Conservation (phyloP, 257 asterid genomes). For the Primulina tabacum region DNA sequence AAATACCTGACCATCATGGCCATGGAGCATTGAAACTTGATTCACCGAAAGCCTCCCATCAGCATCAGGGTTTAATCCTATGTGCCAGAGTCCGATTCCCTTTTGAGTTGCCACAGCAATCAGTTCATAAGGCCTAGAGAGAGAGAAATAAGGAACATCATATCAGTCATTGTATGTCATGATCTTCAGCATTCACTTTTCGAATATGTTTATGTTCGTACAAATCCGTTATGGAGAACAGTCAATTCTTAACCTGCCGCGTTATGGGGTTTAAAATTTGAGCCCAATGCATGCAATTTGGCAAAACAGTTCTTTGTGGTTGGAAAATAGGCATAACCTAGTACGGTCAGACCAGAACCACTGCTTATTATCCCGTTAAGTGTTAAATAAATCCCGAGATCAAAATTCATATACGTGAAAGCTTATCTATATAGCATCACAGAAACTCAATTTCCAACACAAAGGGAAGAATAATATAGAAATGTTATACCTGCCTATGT, state of each 20-base stretch:
- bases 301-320: not conserved
- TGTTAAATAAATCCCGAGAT: not conserved
- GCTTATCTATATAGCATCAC: not conserved
- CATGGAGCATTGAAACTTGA: conserved; percentile 62
- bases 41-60: conserved; percentile 73
- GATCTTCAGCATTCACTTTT: not conserved
- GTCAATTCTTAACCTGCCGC: not conserved
- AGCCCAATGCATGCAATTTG: not conserved
- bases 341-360: not conserved
- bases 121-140: conserved; percentile 83
- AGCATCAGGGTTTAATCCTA: conserved; percentile 64
- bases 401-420: conserved; percentile 1
- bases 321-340: not conserved
- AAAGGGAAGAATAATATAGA: not conserved
- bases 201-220: not conserved
- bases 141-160: not conserved
- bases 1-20: conserved; percentile 70
- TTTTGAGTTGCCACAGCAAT: conserved; percentile 78
- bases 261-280: not conserved
- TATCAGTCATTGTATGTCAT: not conserved
- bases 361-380: not conserved
- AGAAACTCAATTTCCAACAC: not conserved
- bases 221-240: not conserved
- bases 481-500: conserved; percentile 67
- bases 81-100: conserved; percentile 89